A percentile compares a stretch with the other conserved stretches of the same genome.
These are phyloP conservation scores for Carpinus fangiana DNA, from an alignment of 306 rosid species.

Conservation along the genomic window DNA sequence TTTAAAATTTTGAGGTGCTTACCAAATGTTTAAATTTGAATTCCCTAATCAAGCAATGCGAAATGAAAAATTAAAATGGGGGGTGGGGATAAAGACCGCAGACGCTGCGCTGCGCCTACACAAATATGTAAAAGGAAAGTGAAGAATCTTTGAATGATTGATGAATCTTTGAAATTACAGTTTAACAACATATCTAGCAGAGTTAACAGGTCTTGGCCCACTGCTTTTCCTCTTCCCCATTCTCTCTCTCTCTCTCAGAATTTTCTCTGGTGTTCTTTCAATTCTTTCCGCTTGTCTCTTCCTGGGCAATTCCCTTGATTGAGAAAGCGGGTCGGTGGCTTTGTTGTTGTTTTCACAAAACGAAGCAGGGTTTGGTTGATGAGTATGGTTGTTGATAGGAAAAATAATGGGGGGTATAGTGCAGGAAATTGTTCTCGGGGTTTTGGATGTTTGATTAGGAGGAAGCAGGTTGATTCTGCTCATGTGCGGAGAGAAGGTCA, in stretches of 20 bases:
- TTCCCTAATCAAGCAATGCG: too few relatives aligned
- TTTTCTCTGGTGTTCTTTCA: too few relatives aligned
- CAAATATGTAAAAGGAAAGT: too few relatives aligned
- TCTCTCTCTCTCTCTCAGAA: too few relatives aligned
- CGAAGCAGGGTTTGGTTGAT: neutral
- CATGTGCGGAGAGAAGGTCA: conserved; percentile 34
- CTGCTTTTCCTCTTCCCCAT: neutral
- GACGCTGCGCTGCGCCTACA: neutral
- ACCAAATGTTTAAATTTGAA: too few relatives aligned
- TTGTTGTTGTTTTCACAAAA: neutral
- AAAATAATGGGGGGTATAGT: conserved; percentile 13
- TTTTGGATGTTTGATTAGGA: conserved; percentile 53
- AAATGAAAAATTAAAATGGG: neutral
- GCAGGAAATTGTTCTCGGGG: conserved; percentile 28
- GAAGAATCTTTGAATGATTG: neutral
- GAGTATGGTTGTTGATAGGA: conserved; percentile 28
- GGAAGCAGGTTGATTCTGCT: conserved; percentile 71
- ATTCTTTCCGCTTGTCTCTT: neutral
- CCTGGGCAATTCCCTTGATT: neutral
- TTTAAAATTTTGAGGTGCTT: too few relatives aligned
- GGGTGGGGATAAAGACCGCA: neutral
- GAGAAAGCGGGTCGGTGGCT: too few relatives aligned
- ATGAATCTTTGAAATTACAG: neutral
- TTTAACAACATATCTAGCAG: neutral
- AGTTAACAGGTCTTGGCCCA: too few relatives aligned